phyloP scores from a whole-genome alignment of 441 rosid species.

The Pelargonium australe region DNA sequence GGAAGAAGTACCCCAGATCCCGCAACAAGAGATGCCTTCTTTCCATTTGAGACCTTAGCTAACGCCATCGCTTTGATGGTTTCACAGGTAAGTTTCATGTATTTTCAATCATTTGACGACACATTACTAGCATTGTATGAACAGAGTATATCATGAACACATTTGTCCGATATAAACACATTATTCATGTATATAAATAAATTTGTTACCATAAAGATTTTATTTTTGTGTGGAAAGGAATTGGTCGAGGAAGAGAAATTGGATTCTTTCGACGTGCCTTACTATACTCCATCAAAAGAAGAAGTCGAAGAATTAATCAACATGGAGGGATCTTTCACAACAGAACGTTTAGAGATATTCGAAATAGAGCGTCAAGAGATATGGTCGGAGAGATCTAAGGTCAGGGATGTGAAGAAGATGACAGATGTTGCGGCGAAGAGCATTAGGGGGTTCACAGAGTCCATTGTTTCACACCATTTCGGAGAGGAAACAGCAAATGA shows the following conservation, averaged over 20 bases:
- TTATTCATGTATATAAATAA: too few species aligned
- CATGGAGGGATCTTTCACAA: slow-evolving; percentile 16
- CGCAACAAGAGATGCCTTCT: background rate
- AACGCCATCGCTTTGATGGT: background rate
- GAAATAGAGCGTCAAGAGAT: background rate
- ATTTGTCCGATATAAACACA: too few species aligned
- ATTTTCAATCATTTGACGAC: background rate
- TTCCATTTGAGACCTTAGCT: background rate
- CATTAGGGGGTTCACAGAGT: slow-evolving; percentile 14
- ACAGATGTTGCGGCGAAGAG: slow-evolving; percentile 4
- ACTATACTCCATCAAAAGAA: slow-evolving; percentile 17
- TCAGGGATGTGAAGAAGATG: background rate
- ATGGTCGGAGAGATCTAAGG: background rate
- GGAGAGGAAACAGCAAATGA: slow-evolving; percentile 10
- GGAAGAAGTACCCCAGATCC: slow-evolving; percentile 30
- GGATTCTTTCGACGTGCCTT: slow-evolving; percentile 18
- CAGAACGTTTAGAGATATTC: slow-evolving; percentile 15
- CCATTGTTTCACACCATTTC: slow-evolving; percentile 15
- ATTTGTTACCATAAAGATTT: too few species aligned
- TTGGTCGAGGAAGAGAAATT: slow-evolving; percentile 17
- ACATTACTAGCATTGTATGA: too few species aligned
- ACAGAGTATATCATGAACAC: background rate
- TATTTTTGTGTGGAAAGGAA: slow-evolving; percentile 10
- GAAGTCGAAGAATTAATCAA: slow-evolving; percentile 14
- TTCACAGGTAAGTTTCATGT: background rate